phyloP scores from a whole-genome alignment of 75 land plant genomes.

The Ceratopteris richardii region DNA sequence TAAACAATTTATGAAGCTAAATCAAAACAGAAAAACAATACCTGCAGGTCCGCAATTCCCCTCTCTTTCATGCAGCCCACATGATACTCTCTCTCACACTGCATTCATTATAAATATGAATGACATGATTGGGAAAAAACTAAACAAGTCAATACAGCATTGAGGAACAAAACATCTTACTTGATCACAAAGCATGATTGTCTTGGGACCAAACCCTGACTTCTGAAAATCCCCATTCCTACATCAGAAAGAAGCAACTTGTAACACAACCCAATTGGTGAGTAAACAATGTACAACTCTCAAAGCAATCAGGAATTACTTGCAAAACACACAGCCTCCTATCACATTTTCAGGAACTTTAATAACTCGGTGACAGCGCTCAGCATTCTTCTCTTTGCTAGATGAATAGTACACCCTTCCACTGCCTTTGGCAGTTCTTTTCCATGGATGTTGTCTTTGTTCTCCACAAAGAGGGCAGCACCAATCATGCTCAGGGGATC shows the following conservation, averaged over 20 bases:
- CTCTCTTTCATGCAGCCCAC: constrained; percentile 68
- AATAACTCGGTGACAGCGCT: constrained; percentile 53
- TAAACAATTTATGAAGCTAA: too few species aligned
- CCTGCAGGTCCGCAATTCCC: constrained; percentile 57
- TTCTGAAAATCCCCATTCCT: constrained; percentile 56
- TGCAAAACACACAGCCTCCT: constrained; percentile 86
- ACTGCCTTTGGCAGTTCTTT: not conserved
- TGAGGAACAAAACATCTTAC: constrained; percentile 19
- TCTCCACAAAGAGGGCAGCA: constrained; percentile 43
- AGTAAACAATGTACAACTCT: too few species aligned
- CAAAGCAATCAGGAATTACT: too few species aligned
- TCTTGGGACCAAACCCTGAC: constrained; percentile 49
- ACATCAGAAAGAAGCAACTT: constrained; percentile 2
- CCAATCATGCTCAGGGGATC: constrained; percentile 42
- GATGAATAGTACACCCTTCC: not conserved
- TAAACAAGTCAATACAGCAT: too few species aligned
- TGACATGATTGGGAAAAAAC: not conserved
- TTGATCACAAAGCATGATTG: constrained; percentile 76
- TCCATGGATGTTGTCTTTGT: not conserved
- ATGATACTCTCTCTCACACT: constrained; percentile 85
- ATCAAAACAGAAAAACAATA: too few species aligned
- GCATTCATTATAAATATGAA: constrained; percentile 1
- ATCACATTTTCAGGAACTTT: constrained; percentile 37
- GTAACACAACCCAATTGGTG: not conserved
- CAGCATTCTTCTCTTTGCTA: constrained; percentile 11